phyloP scores from a whole-genome alignment of 2,329 filamentous ascomycete species.

The Karstenula rhodostoma region DNA sequence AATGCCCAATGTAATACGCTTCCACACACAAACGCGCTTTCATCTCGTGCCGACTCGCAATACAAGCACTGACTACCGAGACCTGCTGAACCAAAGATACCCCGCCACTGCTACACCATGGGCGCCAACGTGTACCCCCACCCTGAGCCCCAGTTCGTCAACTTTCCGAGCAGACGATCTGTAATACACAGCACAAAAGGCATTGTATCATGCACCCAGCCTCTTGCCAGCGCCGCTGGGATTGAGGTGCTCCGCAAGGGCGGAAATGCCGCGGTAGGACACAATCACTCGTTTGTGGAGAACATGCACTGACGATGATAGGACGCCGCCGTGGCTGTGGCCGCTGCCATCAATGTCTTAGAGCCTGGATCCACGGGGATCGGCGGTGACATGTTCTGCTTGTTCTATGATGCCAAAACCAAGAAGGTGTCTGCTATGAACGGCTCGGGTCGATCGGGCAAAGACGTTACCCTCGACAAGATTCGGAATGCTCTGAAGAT shows the following conservation, averaged over 20 bases:
- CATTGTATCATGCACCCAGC: slow-evolving; percentile 89
- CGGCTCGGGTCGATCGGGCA: slow-evolving; percentile 85
- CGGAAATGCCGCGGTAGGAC: slow-evolving; percentile 84
- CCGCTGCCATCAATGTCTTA: slow-evolving; percentile 90
- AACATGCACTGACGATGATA: slow-evolving; percentile 47
- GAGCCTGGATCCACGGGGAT: slow-evolving; percentile 94
- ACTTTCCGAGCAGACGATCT: slow-evolving; percentile 82
- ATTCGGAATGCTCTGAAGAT: slow-evolving; percentile 75
- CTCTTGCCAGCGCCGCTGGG: slow-evolving; percentile 87
- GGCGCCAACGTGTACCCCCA: slow-evolving; percentile 58
- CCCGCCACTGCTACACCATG: slow-evolving; percentile 17
- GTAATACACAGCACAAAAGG: slow-evolving; percentile 93
- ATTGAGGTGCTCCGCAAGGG: slow-evolving; percentile 84
- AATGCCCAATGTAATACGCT: neutral
- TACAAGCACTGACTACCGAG: slow-evolving; percentile 15
- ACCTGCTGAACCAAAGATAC: slow-evolving; percentile 11
- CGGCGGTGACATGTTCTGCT: slow-evolving; percentile 95
- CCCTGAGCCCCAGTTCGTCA: slow-evolving; percentile 62
- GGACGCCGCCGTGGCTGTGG: slow-evolving; percentile 97
- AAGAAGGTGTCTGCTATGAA: slow-evolving; percentile 87
- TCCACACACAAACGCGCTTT: neutral
- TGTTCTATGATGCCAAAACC: slow-evolving; percentile 86
- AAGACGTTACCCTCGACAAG: slow-evolving; percentile 71
- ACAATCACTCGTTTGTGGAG: neutral
- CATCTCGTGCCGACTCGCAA: neutral